Base-by-base conservation (phyloP, 2,329 filamentous ascomycete species). In the Chaetothyriales sp. region DNA sequence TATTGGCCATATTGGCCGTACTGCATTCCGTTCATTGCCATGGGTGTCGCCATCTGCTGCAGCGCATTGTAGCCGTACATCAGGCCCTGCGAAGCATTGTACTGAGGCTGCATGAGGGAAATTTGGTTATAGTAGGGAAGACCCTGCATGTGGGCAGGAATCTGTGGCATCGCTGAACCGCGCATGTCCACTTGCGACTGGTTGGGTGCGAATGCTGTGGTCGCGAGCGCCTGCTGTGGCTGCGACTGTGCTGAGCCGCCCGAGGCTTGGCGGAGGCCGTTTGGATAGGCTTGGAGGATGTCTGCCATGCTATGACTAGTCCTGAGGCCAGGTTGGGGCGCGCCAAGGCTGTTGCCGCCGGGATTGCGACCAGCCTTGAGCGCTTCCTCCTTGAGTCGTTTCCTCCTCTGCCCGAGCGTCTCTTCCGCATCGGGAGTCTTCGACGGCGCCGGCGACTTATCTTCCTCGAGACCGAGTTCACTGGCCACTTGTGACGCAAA, bases 251-350 rank as follows among this genome's bases (percentile, higher is more conserved):
- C 13, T 19, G 44, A 28, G 22, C 8, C 22, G 44, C 19, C 44
- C 18, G 44, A 28, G 13, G 6, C 10, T 29, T 47, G 20, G 13
- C 46, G 56, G 20, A 37, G 43, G 29, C 66, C 63, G 20, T 66
- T 64, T 5, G 78, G 78, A 58, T 80, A 75, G 1, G 73, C 71
- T 53, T 76, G 69, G 8, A 84, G 73, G 28, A 74, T 61, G 56
- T 70, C 64, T 6, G 70, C 71, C 66, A 74, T 72, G 56, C 70
- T 76, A 44, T 67, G 67, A 53, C 70, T 66, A 48, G 65, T 63
- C 46, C 64, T 65, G 1, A 64, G 25, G 5, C 62, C 60, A 15
- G 66, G 55, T 40, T 51, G 37, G 18, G 48, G 6, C 28, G 40
- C 33, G 48, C 43, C 50, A 25, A 18, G 13, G 8, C 37, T 33